Percentiles rank a stretch among this genome's conserved stretches.
Conservation (phyloP, 2,329 filamentous ascomycete species). For the Trichoderma sp. region DNA sequence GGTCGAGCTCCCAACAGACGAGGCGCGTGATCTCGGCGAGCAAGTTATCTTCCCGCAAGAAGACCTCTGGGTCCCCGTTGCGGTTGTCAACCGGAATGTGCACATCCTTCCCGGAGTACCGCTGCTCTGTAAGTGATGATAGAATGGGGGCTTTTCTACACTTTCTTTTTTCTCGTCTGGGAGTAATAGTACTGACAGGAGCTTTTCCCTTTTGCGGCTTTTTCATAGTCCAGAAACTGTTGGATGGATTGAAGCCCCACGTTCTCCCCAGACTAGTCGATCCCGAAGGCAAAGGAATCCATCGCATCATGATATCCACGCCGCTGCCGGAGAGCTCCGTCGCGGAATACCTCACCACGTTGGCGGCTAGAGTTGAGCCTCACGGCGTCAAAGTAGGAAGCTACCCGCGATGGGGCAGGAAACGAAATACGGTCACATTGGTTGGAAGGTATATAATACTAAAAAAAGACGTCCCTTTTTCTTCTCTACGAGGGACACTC, state of each 20-base stretch:
- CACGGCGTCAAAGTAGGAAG: conserved; percentile 90
- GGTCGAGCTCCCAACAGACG: conserved; percentile 81
- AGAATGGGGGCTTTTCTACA: background rate
- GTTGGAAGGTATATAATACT: conserved; percentile 59
- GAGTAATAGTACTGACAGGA: background rate
- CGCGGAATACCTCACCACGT: conserved; percentile 77
- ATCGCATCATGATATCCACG: conserved; percentile 81
- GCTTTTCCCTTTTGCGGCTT: background rate
- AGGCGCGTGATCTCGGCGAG: conserved; percentile 61
- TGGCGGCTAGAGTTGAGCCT: conserved; percentile 71
- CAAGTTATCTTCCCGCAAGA: conserved; percentile 80
- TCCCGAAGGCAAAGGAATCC: conserved; percentile 77
- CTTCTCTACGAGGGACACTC: too few species aligned
- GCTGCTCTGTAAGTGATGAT: conserved; percentile 62
- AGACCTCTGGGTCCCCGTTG: conserved; percentile 87
- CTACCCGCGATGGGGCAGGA: conserved; percentile 90
- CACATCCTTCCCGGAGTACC: conserved; percentile 93
- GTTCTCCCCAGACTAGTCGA: conserved; percentile 72
- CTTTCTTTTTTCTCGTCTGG: background rate
- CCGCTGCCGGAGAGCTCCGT: conserved; percentile 84
- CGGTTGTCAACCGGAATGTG: conserved; percentile 87
- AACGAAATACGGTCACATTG: conserved; percentile 84
- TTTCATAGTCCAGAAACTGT: conserved; percentile 65
- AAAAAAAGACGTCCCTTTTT: background rate
- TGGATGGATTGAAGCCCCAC: conserved; percentile 73